A percentile compares a stretch with the other conserved stretches of the same genome.
These are phyloP conservation scores for Septoria petroselini DNA, from an alignment of 2,329 filamentous ascomycete species.

Conservation along the genomic window DNA sequence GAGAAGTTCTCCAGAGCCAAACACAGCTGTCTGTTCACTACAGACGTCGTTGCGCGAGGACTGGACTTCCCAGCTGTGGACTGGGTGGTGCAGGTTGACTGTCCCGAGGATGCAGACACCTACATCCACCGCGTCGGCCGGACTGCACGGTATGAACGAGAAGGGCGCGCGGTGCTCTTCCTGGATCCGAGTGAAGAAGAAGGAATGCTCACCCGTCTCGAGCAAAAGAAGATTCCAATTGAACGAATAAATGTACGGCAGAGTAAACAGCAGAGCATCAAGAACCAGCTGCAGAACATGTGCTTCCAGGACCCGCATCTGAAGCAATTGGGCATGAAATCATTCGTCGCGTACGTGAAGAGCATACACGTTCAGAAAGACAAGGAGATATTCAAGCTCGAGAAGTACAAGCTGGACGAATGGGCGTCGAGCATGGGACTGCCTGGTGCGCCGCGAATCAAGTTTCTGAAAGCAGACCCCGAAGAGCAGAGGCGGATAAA, in stretches of 20 bases:
- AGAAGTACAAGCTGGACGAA: constrained; percentile 77
- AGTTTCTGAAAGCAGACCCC: constrained; percentile 85
- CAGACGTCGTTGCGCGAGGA: constrained; percentile 89
- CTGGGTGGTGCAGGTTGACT: constrained; percentile 98
- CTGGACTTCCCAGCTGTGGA: constrained; percentile 96
- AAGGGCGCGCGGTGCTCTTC: constrained; percentile 85
- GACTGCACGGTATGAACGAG: constrained; percentile 87
- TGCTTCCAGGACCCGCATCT: constrained; percentile 92
- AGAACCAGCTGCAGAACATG: constrained; percentile 84
- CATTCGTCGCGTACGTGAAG: constrained; percentile 84
- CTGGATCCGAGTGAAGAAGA: constrained; percentile 87
- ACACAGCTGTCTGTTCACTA: constrained; percentile 85
- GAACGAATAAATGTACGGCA: constrained; percentile 80
- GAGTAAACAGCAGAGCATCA: constrained; percentile 84
- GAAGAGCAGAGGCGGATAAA: constrained; percentile 83
- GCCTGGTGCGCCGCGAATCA: constrained; percentile 87
- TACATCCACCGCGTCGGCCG: constrained; percentile 96
- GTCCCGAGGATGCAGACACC: constrained; percentile 92
- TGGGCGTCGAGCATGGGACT: constrained; percentile 83
- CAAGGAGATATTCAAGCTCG: constrained; percentile 84
- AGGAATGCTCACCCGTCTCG: constrained; percentile 81
- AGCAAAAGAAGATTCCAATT: constrained; percentile 86
- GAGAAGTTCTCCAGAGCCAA: constrained; percentile 76
- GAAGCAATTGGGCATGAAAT: constrained; percentile 94
- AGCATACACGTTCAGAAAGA: constrained; percentile 86